Conservation (phyloP, 176 grass and related monocot species). For the Juncus inflexus region DNA sequence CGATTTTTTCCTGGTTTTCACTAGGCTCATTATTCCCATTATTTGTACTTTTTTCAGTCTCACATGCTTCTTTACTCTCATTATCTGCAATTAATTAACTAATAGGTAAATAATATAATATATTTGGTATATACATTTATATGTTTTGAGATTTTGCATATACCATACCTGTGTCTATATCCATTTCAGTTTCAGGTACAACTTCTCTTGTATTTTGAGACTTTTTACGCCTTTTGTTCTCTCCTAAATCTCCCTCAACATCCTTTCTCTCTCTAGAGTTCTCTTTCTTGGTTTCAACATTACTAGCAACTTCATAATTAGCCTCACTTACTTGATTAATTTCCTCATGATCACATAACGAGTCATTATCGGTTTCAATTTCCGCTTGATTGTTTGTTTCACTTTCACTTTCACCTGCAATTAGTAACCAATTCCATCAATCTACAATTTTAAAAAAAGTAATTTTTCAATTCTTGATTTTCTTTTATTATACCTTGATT, state of each 20-base stretch:
- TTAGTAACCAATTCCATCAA: slow-evolving; percentile 3
- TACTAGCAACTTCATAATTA: neutral
- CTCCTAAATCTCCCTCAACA: slow-evolving; percentile 10
- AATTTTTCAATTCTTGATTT: slow-evolving; percentile 20
- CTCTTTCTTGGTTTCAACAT: slow-evolving; percentile 19
- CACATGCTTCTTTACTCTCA: slow-evolving; percentile 18
- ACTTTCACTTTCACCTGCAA: slow-evolving; percentile 5
- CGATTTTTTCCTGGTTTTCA: slow-evolving; percentile 29
- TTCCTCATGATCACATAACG: neutral
- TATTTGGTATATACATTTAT: no score
- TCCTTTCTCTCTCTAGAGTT: slow-evolving; percentile 16
- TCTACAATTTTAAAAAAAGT: slow-evolving; percentile 12
- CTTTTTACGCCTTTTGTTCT: slow-evolving; percentile 23
- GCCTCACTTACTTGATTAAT: neutral
- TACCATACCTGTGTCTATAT: slow-evolving; percentile 18
- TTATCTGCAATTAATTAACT: slow-evolving; percentile 30
- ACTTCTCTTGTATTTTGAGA: slow-evolving; percentile 6
- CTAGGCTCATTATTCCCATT: slow-evolving; percentile 18
- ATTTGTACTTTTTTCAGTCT: slow-evolving; percentile 3
- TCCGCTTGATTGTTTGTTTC: slow-evolving; percentile 7
- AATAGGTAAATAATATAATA: slow-evolving; percentile 6
- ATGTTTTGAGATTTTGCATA: slow-evolving; percentile 18
- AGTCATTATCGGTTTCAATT: neutral
- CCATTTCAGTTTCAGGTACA: neutral
- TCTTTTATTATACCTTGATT: slow-evolving; percentile 3